These are phyloP conservation scores for Yarrowia yakushimensis DNA, from an alignment of 805 yeast species.

Conservation along the genomic window DNA sequence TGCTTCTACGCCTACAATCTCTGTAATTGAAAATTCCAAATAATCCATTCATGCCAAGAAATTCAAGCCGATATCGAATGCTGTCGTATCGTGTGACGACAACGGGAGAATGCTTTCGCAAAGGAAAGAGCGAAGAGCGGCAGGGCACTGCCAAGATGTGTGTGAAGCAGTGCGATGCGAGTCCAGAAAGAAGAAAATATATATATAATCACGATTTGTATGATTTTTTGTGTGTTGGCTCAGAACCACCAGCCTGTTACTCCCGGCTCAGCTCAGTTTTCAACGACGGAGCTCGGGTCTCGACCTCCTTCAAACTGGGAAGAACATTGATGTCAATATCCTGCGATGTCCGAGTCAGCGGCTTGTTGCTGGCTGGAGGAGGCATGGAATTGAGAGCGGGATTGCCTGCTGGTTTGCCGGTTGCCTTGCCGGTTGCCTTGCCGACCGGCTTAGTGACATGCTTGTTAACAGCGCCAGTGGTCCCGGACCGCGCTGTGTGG, in stretches of 20 bases:
- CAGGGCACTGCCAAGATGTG: background rate
- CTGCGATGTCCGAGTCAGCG: slow-evolving; percentile 22
- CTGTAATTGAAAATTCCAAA: background rate
- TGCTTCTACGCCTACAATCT: background rate
- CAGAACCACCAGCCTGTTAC: background rate
- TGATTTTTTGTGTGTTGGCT: background rate
- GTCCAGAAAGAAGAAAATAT: slow-evolving; percentile 18
- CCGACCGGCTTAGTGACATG: background rate
- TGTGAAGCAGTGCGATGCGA: background rate
- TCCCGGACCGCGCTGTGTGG: slow-evolving; percentile 12
- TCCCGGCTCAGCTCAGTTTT: slow-evolving; percentile 15
- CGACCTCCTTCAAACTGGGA: slow-evolving; percentile 21
- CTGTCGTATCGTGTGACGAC: slow-evolving; percentile 13
- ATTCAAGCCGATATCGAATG: slow-evolving; percentile 22
- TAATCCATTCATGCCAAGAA: slow-evolving; percentile 23
- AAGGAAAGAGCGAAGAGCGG: background rate
- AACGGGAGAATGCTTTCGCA: slow-evolving; percentile 14
- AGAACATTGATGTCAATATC: slow-evolving; percentile 15
- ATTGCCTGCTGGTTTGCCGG: background rate
- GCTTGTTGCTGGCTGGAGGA: slow-evolving; percentile 22
- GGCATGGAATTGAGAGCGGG: slow-evolving; percentile 15
- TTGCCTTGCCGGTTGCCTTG: background rate
- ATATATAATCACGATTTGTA: slow-evolving; percentile 1
- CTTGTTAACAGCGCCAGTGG: background rate
- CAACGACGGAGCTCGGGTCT: slow-evolving; percentile 4